Percentiles rank a stretch among this genome's conserved stretches.
These are phyloP conservation scores for Orbilia blumenaviensis DNA, from an alignment of 2,329 filamentous ascomycete genomes.

Conservation along the genomic window DNA sequence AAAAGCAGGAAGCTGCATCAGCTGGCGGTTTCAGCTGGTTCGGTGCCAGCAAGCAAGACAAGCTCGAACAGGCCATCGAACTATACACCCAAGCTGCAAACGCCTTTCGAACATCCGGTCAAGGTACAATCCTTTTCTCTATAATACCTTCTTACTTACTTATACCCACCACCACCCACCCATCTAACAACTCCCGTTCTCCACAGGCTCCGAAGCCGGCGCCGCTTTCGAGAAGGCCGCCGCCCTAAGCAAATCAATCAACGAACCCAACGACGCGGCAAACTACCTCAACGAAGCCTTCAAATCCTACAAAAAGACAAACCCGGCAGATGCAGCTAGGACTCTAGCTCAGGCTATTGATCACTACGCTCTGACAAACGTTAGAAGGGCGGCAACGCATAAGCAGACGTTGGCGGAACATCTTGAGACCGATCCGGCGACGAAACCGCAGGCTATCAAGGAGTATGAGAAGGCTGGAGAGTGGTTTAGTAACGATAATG, in stretches of 20 bases:
- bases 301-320: slow-evolving; percentile 88
- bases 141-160: slow-evolving; percentile 26
- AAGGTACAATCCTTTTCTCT: slow-evolving; percentile 69
- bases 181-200: neutral
- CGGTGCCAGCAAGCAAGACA: slow-evolving; percentile 78
- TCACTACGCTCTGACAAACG: slow-evolving; percentile 89
- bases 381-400: slow-evolving; percentile 86
- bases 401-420: slow-evolving; percentile 89
- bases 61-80: slow-evolving; percentile 88
- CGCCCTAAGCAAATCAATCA: slow-evolving; percentile 65
- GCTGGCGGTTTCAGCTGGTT: slow-evolving; percentile 88
- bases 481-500: slow-evolving; percentile 90
- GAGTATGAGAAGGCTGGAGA: slow-evolving; percentile 85
- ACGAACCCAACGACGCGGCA: slow-evolving; percentile 90
- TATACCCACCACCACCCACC: neutral
- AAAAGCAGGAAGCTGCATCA: slow-evolving; percentile 80
- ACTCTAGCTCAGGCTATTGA: slow-evolving; percentile 81
- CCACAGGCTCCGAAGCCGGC: slow-evolving; percentile 22
- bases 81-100: slow-evolving; percentile 89
- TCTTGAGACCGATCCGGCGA: slow-evolving; percentile 81
- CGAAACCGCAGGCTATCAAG: slow-evolving; percentile 79
- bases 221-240: slow-evolving; percentile 47
- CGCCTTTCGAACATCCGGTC: slow-evolving; percentile 86
- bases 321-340: slow-evolving; percentile 77
- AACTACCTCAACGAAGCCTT: slow-evolving; percentile 89